Percentiles rank a stretch among this genome's conserved stretches.
These are phyloP conservation scores for Nigrospora osmanthi DNA, from an alignment of 2,329 filamentous ascomycete species.

Conservation along the genomic window DNA sequence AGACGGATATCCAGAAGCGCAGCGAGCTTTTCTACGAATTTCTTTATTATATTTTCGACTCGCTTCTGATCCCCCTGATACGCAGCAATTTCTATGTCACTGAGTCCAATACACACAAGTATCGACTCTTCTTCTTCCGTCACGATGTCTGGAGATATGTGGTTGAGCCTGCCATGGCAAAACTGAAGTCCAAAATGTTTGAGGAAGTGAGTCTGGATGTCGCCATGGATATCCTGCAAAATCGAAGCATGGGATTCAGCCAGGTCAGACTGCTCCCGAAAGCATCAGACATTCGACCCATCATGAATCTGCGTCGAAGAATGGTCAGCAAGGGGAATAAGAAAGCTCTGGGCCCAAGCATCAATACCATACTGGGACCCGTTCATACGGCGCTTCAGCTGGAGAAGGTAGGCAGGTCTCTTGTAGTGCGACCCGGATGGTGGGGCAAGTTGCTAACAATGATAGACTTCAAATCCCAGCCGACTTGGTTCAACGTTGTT, in stretches of 20 bases:
- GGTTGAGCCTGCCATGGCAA: conserved; percentile 62
- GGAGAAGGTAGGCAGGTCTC: conserved; percentile 53
- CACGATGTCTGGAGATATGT: conserved; percentile 85
- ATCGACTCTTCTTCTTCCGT: conserved; percentile 84
- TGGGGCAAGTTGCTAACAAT: background rate
- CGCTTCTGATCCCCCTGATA: conserved; percentile 78
- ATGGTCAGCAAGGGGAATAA: conserved; percentile 36
- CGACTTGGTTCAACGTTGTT: conserved; percentile 74
- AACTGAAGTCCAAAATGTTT: conserved; percentile 66
- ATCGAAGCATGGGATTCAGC: conserved; percentile 65
- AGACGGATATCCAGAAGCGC: conserved; percentile 68
- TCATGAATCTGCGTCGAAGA: conserved; percentile 75
- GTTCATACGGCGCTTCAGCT: conserved; percentile 70
- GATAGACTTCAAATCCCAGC: conserved; percentile 38
- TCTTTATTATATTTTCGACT: conserved; percentile 89
- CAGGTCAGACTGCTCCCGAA: conserved; percentile 81
- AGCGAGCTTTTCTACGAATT: conserved; percentile 76
- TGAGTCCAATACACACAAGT: conserved; percentile 73
- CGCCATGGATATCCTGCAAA: conserved; percentile 50
- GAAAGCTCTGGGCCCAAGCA: conserved; percentile 28
- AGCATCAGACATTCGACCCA: conserved; percentile 64
- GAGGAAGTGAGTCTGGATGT: conserved; percentile 60
- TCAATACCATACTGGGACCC: conserved; percentile 56
- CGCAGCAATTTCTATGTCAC: conserved; percentile 90
- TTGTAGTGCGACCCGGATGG: background rate